Base-by-base conservation (phyloP, 2,329 filamentous ascomycete genomes). In the Aspergillus phoenicis region DNA sequence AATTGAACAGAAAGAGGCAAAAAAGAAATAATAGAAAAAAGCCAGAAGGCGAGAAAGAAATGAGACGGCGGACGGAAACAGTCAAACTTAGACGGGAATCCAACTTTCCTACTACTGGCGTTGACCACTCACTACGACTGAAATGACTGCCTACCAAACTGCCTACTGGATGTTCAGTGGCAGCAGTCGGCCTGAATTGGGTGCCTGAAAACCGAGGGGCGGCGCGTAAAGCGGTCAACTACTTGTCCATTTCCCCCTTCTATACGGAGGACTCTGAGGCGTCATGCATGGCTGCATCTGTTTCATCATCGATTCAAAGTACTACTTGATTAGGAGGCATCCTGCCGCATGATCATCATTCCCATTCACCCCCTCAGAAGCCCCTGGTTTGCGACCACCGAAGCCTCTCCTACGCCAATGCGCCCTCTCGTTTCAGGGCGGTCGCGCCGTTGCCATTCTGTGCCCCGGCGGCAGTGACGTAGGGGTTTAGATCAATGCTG, bases 51-150 rank as follows among this genome's bases (percentile, higher is more conserved):
- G 49, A 58, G 24, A 60, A 45, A 26, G 36, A 51, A 61, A 58
- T 43, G 38, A 52, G 51, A 47, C 43, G 39, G 43, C 24, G 52
- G 62, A 59, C 60, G 58, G 58, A 59, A 60, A 60, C 58, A 58
- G 57, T 33, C 11, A 36, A 57, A 52, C 36, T 49, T 5, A 49
- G 45, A 28, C 45, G 45, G 47, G 26, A n/a, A 26, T 24, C 24
- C 39, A 13, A 49, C 45, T 49, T 26, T 26, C 45, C 20, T 22
- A n/a, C 11, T n/a, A 15, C 28, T 26, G 24, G 6, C 24, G 11
- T 13, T 26, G 28, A 30, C 28, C 28, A n/a, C 10, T 26, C 30
- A 48, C 22, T 48, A 48, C 43, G 11, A n/a, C 39, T 8, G 20
- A 13, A 8, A 22, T 48, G 5, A 48, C 45, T 48, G 8, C 8